These are phyloP conservation scores for Pseudogymnoascus sp. DNA, from an alignment of 2,329 filamentous ascomycete species.

Conservation along the genomic window DNA sequence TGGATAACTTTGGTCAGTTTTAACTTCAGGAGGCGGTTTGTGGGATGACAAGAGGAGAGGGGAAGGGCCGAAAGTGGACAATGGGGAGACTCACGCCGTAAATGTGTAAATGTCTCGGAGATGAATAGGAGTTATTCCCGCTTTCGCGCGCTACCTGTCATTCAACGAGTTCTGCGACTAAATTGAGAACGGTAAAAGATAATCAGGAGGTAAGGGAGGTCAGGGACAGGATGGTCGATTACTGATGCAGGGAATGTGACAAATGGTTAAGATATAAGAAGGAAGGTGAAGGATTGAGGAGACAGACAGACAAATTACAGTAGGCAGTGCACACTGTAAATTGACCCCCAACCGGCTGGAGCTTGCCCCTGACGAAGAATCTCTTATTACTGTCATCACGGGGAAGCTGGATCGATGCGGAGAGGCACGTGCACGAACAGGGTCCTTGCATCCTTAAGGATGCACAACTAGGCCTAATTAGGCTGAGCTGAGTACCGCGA, in stretches of 20 bases:
- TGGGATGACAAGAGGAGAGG: neutral
- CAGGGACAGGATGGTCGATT: neutral
- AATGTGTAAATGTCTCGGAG: slow-evolving; percentile 5
- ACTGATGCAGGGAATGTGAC: neutral
- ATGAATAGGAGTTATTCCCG: neutral
- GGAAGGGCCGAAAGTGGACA: neutral
- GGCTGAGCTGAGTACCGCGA: neutral
- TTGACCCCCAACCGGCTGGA: neutral
- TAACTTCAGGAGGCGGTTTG: neutral
- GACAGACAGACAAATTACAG: neutral
- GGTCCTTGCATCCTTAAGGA: neutral
- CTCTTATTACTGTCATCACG: slow-evolving; percentile 2
- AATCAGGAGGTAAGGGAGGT: neutral
- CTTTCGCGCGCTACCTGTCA: slow-evolving; percentile 2
- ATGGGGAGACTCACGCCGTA: neutral
- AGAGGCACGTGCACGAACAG: neutral
- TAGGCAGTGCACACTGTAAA: neutral
- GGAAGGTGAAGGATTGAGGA: neutral
- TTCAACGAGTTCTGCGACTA: neutral
- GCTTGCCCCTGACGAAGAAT: slow-evolving; percentile 3
- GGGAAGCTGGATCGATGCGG: slow-evolving; percentile 2
- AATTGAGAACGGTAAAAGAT: slow-evolving; percentile 2
- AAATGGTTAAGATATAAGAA: neutral
- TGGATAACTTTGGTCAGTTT: neutral
- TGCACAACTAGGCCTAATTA: neutral